Evolutionary conservation across 768 basidiomycete genomes (phyloP).

Genomic region (Mycena floridula): DNA sequence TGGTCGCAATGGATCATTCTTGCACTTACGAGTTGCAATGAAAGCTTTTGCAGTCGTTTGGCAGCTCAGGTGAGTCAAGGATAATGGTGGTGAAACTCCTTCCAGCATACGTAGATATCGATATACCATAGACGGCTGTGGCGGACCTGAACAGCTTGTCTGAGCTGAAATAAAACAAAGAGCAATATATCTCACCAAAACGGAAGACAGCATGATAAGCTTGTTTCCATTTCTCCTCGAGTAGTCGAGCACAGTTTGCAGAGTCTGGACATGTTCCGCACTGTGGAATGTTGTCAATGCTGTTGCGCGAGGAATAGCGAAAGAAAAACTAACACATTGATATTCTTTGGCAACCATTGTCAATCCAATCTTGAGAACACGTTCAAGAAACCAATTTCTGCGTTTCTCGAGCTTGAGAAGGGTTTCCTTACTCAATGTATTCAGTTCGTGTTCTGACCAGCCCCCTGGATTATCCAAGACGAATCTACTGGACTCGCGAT

Average conservation of each 20-base stretch:
- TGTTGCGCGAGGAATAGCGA: too few species aligned
- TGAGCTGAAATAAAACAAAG: neutral
- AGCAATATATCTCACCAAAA: conserved; percentile 49
- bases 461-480: conserved; percentile 90
- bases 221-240: conserved; percentile 93
- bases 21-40: conserved; percentile 66
- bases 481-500: conserved; percentile 86
- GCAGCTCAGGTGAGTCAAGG: conserved; percentile 81
- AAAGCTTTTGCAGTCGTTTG: conserved; percentile 89
- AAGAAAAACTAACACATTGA: conserved; percentile 64
- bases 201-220: conserved; percentile 84
- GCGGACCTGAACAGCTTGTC: conserved; percentile 49
- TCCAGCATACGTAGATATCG: conserved; percentile 89
- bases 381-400: conserved; percentile 92
- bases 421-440: conserved; percentile 77
- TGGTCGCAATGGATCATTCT: too few species aligned
- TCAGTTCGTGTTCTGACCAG: conserved; percentile 74
- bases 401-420: conserved; percentile 86
- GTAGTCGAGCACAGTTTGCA: conserved; percentile 65
- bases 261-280: conserved; percentile 83
- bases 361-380: conserved; percentile 85
- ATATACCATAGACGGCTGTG: conserved; percentile 88
- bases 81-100: conserved; percentile 83
- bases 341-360: conserved; percentile 90
- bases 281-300: conserved; percentile 36